These are phyloP conservation scores for Dioscorea dumetorum DNA, from an alignment of 106 monocot species.

Conservation along the genomic window DNA sequence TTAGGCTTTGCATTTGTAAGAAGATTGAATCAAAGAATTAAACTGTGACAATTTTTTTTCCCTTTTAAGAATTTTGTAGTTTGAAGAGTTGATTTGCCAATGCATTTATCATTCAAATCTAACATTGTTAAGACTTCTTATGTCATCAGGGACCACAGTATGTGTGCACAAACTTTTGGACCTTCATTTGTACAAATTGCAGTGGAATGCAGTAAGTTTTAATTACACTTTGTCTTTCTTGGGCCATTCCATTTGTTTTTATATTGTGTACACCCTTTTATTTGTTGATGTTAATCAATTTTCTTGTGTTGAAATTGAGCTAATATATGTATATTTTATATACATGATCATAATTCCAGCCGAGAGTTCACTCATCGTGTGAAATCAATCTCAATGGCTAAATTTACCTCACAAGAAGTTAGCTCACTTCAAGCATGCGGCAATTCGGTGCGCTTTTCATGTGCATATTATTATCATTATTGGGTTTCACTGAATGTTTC, in stretches of 20 bases:
- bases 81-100: too few relatives aligned
- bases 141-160: conserved; percentile 75
- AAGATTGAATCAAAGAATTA: too few relatives aligned
- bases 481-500: background rate
- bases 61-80: too few relatives aligned
- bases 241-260: background rate
- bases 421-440: conserved; percentile 85
- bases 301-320: too few relatives aligned
- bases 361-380: conserved; percentile 96
- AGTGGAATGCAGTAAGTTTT: conserved; percentile 84
- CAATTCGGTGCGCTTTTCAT: conserved; percentile 56
- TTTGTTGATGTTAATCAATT: too few relatives aligned
- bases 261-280: too few relatives aligned
- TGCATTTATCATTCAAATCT: too few relatives aligned
- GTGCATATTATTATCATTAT: background rate
- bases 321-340: background rate
- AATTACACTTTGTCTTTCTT: background rate
- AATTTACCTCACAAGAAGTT: conserved; percentile 86
- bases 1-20: too few relatives aligned
- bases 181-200: conserved; percentile 74
- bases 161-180: conserved; percentile 82
- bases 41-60: too few relatives aligned
- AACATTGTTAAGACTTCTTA: background rate
- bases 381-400: conserved; percentile 95
- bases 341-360: conserved; percentile 22